Base-by-base conservation (phyloP, 805 yeast genomes). In the Candida qinlingensis region DNA sequence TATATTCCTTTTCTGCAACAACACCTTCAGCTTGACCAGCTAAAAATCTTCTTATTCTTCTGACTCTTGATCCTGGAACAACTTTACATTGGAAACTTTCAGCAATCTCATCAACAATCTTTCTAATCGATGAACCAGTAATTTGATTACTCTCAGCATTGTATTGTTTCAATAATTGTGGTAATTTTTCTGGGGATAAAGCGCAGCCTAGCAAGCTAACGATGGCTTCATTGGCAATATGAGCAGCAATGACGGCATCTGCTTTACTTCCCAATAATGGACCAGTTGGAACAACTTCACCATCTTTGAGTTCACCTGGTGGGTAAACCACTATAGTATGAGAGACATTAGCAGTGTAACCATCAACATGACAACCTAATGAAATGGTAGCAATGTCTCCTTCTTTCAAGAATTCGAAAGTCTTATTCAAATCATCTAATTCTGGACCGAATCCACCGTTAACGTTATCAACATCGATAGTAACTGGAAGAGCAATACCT, bases 11-110 rank as follows among this genome's bases (percentile, higher is more conserved):
- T 71, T 92, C 99, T 37, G 91, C 92, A 54, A 90, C 94, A 47
- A 90, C 73, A 64, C 90, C 94, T 63, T 89, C 96, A 50, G 91
- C 84, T 73, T 94, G 99, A 46, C 99, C 99, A 37, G 96, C 96
- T 62, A 94, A 79, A 61, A 92, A 94, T 63, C 98, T 80, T 73
- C 96, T 80, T 49, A 91, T 77, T 66, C 97, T 80, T 71, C 99
- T 85, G 39, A 94, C 87, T 65, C 88, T 83, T 26, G 97, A 87
- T 0, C 96, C 96, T 31, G 98, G 98, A 36, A 87, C 89, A 47
- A 94, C 89, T 49, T 75, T 74, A 73, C 96, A 89, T 64, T 85
- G 80, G 70, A 83, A 94, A 1, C 85, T 73, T 49, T 76, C 77
- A n/a, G 96, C 98, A 60, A 94, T 76, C n/a, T 82, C 75, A 61